phyloP scores from a whole-genome alignment of 192 early-diverging fungal genomes.

The Phlyctochytrium bullatum region DNA sequence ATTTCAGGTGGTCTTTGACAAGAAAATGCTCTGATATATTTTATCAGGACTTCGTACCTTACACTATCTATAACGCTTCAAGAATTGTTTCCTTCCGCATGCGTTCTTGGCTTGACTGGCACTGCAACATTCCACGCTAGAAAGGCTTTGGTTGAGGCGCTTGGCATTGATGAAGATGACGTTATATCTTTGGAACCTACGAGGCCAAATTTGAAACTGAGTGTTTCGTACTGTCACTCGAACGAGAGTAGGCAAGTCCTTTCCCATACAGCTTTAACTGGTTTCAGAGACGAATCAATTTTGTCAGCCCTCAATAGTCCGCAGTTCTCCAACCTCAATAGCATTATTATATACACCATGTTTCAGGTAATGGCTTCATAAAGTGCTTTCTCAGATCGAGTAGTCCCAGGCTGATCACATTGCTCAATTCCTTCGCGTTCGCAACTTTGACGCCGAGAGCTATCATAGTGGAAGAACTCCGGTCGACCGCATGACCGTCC shows the following conservation, averaged over 20 bases:
- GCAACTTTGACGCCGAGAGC: slow-evolving; percentile 64
- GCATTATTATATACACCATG: slow-evolving; percentile 69
- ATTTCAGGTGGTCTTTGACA: slow-evolving; percentile 62
- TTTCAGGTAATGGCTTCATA: slow-evolving; percentile 33
- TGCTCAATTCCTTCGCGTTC: slow-evolving; percentile 63
- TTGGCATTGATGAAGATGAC: slow-evolving; percentile 50
- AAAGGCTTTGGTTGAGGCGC: slow-evolving; percentile 54
- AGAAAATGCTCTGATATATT: slow-evolving; percentile 7
- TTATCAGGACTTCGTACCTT: slow-evolving; percentile 52
- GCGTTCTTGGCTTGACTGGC: slow-evolving; percentile 71
- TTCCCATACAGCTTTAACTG: background rate
- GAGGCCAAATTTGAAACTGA: slow-evolving; percentile 61
- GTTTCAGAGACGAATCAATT: slow-evolving; percentile 49
- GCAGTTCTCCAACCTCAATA: slow-evolving; percentile 46
- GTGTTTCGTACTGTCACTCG: slow-evolving; percentile 46
- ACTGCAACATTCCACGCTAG: slow-evolving; percentile 63
- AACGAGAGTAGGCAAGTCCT: slow-evolving; percentile 15
- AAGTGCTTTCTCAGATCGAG: slow-evolving; percentile 23
- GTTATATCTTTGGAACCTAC: slow-evolving; percentile 54
- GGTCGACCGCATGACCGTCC: slow-evolving; percentile 58
- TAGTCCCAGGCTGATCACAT: slow-evolving; percentile 66
- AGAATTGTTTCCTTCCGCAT: slow-evolving; percentile 40
- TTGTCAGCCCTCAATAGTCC: slow-evolving; percentile 52
- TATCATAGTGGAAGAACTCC: slow-evolving; percentile 75
- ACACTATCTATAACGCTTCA: slow-evolving; percentile 52